Percentiles rank a stretch among this genome's conserved stretches.
phyloP scores from a whole-genome alignment of 129 eudicot genomes.

The Helianthus tuberosus region DNA sequence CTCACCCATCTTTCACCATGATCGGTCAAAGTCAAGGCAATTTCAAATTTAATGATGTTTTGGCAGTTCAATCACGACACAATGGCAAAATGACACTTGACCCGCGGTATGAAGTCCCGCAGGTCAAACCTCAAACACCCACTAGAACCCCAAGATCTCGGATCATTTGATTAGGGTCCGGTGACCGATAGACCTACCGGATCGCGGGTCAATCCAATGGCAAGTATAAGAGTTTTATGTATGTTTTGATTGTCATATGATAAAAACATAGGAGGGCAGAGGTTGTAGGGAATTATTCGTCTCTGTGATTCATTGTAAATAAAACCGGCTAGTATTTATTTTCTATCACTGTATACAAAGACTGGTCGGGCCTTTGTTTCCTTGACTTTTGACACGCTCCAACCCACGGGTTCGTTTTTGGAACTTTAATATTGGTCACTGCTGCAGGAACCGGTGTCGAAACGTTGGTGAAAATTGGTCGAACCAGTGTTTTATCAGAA shows the following conservation, averaged over 20 bases:
- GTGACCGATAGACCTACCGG: conserved; percentile 11
- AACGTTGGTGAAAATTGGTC: conserved; percentile 1
- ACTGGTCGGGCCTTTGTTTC: conserved; percentile 10
- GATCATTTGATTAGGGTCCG: conserved; percentile 22
- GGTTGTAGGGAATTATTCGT: conserved; percentile 3
- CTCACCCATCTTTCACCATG: conserved; percentile 69
- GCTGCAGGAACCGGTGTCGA: neutral
- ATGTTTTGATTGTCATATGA: conserved; percentile 17
- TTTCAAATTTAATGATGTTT: conserved; percentile 35
- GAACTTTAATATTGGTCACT: neutral
- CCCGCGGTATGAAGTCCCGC: conserved; percentile 66
- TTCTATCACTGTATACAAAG: conserved; percentile 31
- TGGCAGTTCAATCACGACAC: conserved; percentile 47
- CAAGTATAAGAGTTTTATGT: conserved; percentile 5
- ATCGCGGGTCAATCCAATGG: conserved; percentile 8
- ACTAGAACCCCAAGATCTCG: conserved; percentile 60
- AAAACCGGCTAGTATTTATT: conserved; percentile 28
- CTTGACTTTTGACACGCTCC: neutral
- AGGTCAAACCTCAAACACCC: conserved; percentile 52
- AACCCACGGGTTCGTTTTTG: neutral
- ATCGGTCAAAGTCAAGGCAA: conserved; percentile 44
- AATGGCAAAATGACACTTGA: conserved; percentile 52
- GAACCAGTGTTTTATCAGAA: neutral
- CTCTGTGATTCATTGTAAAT: conserved; percentile 36
- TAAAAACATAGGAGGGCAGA: conserved; percentile 1